Base-by-base conservation (phyloP, 768 basidiomycete genomes). In the Flagelloscypha sp. region DNA sequence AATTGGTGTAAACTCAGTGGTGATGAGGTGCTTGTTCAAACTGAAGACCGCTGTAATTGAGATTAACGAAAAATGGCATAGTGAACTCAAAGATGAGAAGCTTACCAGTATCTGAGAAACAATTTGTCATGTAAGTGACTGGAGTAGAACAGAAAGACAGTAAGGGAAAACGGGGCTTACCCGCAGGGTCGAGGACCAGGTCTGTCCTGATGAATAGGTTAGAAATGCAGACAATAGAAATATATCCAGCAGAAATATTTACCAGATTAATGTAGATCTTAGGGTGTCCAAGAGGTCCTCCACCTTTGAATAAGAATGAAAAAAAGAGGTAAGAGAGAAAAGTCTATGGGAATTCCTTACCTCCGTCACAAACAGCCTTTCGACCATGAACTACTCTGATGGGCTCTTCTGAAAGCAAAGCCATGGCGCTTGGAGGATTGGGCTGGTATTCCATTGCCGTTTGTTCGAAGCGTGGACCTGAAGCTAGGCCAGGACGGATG, bases 211-310 rank as follows among this genome's bases (percentile, higher is more conserved):
- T 24, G 11, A 28, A 38, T 21, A 24, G 25, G 21, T 38, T 35
- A 36, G 43, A 27, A 24, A 18, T 9, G 16, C 10, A 24, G 15
- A 17, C 24, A 11, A 30, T 25, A 35, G 5, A 23, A 23, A 11
- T 12, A 35, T 37, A 23, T 17, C 11, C 15, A 17, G 38, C 34
- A 35, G 27, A 27, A 27, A 12, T 25, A 63, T 84, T 41, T 48
- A 90, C 92, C 55, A 99, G 57, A 65, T 98, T 98, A 57, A 99
- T 90, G 53, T 75, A 98, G 41, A 98, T 79, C 66, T 90, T 93
- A 5, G 95, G 95, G 55, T 99, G 95, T 16, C 95, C 95, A 19
- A 99, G 72, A 27, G 95, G 76, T 8, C 94, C 95, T 54, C 79
- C 82, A 60, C 94, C 94, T n/a, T n/a, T 98, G 54, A 1, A 33